Conservation (phyloP, 2,329 filamentous ascomycete species). For the Arthrobotrys megalospora region DNA sequence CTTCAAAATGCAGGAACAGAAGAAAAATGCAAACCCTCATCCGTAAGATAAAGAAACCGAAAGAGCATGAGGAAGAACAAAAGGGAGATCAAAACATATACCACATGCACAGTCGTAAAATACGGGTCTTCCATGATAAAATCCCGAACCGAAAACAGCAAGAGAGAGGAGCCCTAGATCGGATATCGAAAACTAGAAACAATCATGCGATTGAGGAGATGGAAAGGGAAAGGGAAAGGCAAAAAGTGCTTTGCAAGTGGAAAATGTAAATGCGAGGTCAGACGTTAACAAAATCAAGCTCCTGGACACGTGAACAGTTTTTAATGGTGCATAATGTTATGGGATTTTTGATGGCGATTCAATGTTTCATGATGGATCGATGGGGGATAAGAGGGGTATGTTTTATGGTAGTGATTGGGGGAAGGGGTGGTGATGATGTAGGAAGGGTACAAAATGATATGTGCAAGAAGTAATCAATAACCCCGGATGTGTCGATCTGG, state of each 20-base stretch:
- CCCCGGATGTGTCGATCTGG: not conserved
- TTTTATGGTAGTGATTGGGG: not conserved
- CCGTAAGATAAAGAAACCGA: constrained; percentile 22
- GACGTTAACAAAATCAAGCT: constrained; percentile 6
- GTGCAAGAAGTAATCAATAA: constrained; percentile 23
- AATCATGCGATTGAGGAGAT: not conserved
- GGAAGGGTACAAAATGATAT: not conserved
- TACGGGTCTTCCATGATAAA: constrained; percentile 12
- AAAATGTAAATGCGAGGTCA: constrained; percentile 11
- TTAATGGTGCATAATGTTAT: constrained; percentile 3
- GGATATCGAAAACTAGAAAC: constrained; percentile 6
- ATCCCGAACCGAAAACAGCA: constrained; percentile 18
- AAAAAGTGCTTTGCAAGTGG: constrained; percentile 4
- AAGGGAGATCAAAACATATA: not conserved
- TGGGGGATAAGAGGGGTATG: not conserved
- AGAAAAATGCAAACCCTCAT: constrained; percentile 9
- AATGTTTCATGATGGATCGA: not conserved
- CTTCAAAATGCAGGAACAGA: not conserved
- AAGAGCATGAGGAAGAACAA: not conserved
- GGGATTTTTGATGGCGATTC: not conserved
- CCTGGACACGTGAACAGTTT: not conserved
- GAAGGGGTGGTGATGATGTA: not conserved
- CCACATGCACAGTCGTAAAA: constrained; percentile 18
- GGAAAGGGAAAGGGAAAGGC: not conserved
- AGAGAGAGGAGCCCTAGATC: constrained; percentile 14